phyloP scores from a whole-genome alignment of 2,329 filamentous ascomycete species.

The Alternaria incomplexa region DNA sequence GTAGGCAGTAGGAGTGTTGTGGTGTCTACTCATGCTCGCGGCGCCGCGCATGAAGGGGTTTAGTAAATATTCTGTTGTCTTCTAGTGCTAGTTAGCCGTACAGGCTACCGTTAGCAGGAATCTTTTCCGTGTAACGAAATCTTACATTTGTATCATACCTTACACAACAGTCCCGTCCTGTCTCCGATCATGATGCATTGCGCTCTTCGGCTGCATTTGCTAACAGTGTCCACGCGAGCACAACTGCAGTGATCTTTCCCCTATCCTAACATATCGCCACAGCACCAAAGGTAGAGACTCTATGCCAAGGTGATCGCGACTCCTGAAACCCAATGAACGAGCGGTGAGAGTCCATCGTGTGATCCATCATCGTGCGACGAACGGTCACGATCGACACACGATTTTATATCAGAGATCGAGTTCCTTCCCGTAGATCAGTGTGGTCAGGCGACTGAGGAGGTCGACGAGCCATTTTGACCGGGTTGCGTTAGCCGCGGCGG shows the following conservation, averaged over 20 bases:
- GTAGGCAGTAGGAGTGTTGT: not conserved
- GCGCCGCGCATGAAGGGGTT: not conserved
- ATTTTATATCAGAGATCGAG: not conserved
- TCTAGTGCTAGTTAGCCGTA: not conserved
- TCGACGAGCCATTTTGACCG: not conserved
- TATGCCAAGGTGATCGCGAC: not conserved
- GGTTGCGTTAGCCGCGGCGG: not conserved
- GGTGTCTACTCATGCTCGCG: not conserved
- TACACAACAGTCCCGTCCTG: not conserved
- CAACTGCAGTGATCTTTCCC: not conserved
- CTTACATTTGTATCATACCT: not conserved
- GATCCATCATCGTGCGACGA: not conserved
- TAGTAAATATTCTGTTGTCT: not conserved
- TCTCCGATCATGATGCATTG: not conserved
- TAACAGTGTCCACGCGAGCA: not conserved
- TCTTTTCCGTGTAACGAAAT: not conserved
- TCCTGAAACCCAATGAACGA: not conserved
- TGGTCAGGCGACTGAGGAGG: constrained; percentile 2
- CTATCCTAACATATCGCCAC: not conserved
- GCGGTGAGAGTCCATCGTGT: not conserved
- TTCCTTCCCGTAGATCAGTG: not conserved
- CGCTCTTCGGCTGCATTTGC: not conserved
- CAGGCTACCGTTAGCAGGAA: not conserved
- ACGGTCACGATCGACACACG: not conserved
- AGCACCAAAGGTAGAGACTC: not conserved